A percentile compares a stretch with the other conserved stretches of the same genome.
These are phyloP conservation scores for Sedum album DNA, from an alignment of 164 flowering plant species.

Conservation along the genomic window DNA sequence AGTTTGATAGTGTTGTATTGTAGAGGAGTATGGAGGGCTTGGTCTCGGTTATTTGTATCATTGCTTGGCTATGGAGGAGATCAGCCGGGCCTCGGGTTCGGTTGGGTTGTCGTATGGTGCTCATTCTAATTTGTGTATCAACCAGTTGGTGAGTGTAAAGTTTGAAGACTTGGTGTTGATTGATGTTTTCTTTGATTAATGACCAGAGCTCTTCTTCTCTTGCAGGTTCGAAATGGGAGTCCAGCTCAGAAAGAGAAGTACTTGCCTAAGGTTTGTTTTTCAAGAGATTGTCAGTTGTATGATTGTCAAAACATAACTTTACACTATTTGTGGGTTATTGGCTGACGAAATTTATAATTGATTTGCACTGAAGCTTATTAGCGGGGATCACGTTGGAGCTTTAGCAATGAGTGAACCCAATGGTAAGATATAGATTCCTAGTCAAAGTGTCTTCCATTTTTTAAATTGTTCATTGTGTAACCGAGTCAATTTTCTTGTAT, in stretches of 20 bases:
- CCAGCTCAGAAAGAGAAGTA: constrained; percentile 83
- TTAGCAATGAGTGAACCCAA: constrained; percentile 99
- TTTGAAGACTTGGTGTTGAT: constrained; percentile 6
- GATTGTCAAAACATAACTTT: background rate
- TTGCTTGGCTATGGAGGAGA: constrained; percentile 96
- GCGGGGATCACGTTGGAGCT: constrained; percentile 99
- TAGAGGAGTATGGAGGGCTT: constrained; percentile 99
- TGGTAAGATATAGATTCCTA: constrained; percentile 41
- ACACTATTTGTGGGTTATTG: background rate
- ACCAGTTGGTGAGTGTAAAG: constrained; percentile 64
- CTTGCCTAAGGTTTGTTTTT: constrained; percentile 69
- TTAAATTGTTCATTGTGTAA: background rate
- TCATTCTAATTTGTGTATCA: constrained; percentile 90
- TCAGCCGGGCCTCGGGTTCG: constrained; percentile 96
- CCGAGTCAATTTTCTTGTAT: background rate
- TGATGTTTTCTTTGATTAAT: background rate
- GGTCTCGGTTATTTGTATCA: constrained; percentile 98
- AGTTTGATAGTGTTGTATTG: constrained; percentile 12
- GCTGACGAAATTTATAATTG: constrained; percentile 8
- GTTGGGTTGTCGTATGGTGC: constrained; percentile 97
- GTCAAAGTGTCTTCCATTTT: too few species aligned
- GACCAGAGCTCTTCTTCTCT: constrained; percentile 9
- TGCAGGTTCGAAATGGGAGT: constrained; percentile 82
- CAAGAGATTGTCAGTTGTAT: background rate
- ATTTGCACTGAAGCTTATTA: constrained; percentile 65